A percentile compares a stretch with the other conserved stretches of the same genome.
Evolutionary conservation across 208 protist species (phyloP).

Genomic region (Trypanosomatidae sp.): DNA sequence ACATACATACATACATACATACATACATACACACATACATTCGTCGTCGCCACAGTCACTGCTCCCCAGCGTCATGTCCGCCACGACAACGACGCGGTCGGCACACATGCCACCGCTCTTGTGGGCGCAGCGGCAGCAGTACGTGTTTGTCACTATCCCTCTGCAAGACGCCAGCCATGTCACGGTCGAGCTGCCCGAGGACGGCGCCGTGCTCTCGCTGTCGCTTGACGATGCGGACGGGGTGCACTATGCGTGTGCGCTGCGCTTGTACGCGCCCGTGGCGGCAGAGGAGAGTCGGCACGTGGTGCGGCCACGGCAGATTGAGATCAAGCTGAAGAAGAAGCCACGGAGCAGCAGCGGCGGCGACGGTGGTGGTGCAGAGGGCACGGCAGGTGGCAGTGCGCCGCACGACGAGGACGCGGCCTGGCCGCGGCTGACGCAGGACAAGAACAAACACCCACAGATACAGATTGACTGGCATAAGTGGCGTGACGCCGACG

Average conservation of each 20-base stretch:
- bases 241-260: conserved; percentile 23
- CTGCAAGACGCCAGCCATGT: conserved; percentile 67
- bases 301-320: conserved; percentile 53
- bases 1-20: conserved; percentile 1
- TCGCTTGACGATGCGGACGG: conserved; percentile 11
- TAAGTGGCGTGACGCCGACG: conserved; percentile 70
- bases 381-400: conserved; percentile 3
- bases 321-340: conserved; percentile 74
- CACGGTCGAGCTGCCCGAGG: conserved; percentile 32
- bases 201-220: conserved; percentile 28
- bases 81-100: conserved; percentile 2
- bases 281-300: conserved; percentile 61
- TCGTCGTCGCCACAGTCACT: neutral
- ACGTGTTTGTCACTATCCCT: conserved; percentile 59
- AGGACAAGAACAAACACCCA: conserved; percentile 33
- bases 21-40: conserved; percentile 5
- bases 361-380: neutral
- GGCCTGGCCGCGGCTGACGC: conserved; percentile 67
- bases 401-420: conserved; percentile 27
- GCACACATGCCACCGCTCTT: conserved; percentile 42
- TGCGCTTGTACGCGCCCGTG: conserved; percentile 50
- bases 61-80: too few relatives aligned
- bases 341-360: conserved; percentile 4
- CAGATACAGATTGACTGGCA: conserved; percentile 81
- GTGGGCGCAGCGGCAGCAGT: conserved; percentile 77